Percentiles rank a stretch among this genome's conserved stretches.
Evolutionary conservation across 108 stramenopile species (phyloP).

Genomic region (Schizochytrium sp.): DNA sequence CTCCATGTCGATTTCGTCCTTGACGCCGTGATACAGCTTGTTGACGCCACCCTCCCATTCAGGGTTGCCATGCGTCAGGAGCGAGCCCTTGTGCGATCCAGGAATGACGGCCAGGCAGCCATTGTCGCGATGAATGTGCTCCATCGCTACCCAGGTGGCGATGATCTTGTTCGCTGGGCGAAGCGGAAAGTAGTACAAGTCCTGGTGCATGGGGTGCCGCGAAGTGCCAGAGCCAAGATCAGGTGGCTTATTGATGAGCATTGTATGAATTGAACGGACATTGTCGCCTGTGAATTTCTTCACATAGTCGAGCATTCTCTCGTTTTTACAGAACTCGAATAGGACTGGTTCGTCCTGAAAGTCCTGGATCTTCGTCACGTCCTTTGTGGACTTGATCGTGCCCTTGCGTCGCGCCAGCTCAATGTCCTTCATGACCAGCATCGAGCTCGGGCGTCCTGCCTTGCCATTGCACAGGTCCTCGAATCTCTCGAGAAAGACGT

Average conservation of each 20-base stretch:
- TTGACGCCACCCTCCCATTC: constrained; percentile 9
- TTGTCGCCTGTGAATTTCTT: not conserved
- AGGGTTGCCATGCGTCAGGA: not conserved
- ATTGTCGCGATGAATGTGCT: not conserved
- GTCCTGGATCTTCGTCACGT: not conserved
- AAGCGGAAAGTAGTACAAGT: not conserved
- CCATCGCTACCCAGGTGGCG: constrained; percentile 8
- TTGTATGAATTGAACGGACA: not conserved
- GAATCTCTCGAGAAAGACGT: not conserved
- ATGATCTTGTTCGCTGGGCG: not conserved
- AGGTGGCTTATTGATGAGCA: constrained; percentile 12
- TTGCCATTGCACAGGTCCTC: not conserved
- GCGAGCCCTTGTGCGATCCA: not conserved
- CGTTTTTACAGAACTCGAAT: not conserved
- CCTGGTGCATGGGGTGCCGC: constrained; percentile 10
- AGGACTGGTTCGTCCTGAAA: not conserved
- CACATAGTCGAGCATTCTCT: not conserved
- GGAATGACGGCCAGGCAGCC: not conserved
- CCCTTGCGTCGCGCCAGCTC: not conserved
- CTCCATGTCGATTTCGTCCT: not conserved
- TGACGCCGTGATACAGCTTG: not conserved
- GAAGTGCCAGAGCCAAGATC: not conserved
- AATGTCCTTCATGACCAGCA: not conserved
- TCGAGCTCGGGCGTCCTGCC: not conserved
- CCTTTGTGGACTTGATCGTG: not conserved